These are phyloP conservation scores for Delonix regia DNA, from an alignment of 306 rosid species.

Conservation along the genomic window DNA sequence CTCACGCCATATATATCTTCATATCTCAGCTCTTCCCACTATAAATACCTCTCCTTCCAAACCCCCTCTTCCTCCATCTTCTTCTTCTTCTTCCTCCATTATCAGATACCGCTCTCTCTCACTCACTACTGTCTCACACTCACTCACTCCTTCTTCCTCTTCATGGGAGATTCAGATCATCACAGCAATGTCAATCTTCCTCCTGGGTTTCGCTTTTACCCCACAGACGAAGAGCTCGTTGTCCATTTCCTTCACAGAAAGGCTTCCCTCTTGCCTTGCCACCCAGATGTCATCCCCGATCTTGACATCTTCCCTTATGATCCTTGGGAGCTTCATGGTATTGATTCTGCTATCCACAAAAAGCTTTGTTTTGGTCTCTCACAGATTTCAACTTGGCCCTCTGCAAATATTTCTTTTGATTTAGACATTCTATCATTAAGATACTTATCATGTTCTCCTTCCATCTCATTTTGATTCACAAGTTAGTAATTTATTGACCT, in stretches of 20 bases:
- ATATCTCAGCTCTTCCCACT: conserved; percentile 28
- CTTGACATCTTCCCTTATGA: conserved; percentile 70
- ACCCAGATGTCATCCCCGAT: conserved; percentile 93
- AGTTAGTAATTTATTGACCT: not conserved
- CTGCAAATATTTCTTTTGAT: too few species aligned
- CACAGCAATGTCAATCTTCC: conserved; percentile 64
- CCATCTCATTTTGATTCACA: too few species aligned
- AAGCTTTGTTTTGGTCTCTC: too few species aligned
- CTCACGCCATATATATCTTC: conserved; percentile 50
- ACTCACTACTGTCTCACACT: not conserved
- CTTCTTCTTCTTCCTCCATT: not conserved
- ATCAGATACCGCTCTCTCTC: not conserved
- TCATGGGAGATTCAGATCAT: conserved; percentile 51
- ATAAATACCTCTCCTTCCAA: conserved; percentile 46
- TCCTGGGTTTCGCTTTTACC: conserved; percentile 88
- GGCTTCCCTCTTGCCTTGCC: conserved; percentile 77
- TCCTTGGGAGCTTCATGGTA: conserved; percentile 88
- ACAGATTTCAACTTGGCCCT: too few species aligned
- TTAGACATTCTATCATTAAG: too few species aligned
- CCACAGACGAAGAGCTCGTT: conserved; percentile 87
- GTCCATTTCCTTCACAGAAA: conserved; percentile 89
- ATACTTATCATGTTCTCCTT: too few species aligned
- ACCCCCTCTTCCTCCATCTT: too few species aligned
- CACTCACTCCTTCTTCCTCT: not conserved
- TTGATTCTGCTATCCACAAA: not conserved